phyloP scores from a whole-genome alignment of 1,284 basidiomycete genomes.

The Cystobasidium pallidum region DNA sequence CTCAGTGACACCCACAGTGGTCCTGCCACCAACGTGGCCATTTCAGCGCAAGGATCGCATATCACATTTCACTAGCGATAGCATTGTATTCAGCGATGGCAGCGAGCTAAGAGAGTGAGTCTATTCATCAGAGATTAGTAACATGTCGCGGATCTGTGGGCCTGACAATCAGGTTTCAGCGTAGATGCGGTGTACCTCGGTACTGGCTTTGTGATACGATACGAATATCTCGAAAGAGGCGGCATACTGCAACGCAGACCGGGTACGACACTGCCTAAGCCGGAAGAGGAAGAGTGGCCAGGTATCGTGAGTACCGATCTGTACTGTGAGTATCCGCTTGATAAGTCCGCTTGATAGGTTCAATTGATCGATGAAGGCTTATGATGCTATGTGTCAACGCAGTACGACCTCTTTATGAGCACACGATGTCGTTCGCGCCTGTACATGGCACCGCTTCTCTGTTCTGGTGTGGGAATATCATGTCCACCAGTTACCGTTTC shows the following conservation, averaged over 20 bases:
- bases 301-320: conserved; percentile 31
- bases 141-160: not conserved
- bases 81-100: conserved; percentile 30
- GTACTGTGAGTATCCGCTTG: conserved; percentile 9
- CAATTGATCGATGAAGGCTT: no score
- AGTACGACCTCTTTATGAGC: conserved; percentile 38
- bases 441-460: conserved; percentile 29
- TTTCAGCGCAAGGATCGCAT: conserved; percentile 35
- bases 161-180: conserved; percentile 6
- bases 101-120: conserved; percentile 22
- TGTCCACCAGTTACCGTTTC: conserved; percentile 41
- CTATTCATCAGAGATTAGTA: not conserved
- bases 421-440: conserved; percentile 30
- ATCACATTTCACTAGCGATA: conserved; percentile 17
- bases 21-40: conserved; percentile 33
- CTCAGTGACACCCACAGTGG: conserved; percentile 25
- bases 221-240: conserved; percentile 38
- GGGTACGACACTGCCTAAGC: not conserved
- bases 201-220: conserved; percentile 43
- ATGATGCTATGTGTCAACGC: no score
- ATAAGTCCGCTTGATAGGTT: not conserved
- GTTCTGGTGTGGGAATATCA: conserved; percentile 35
- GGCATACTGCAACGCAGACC: conserved; percentile 34
- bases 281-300: conserved; percentile 21
- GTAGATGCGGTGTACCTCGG: conserved; percentile 41